phyloP scores from a whole-genome alignment of 2,329 filamentous ascomycete species.

The Blastomyces gilchristii region DNA sequence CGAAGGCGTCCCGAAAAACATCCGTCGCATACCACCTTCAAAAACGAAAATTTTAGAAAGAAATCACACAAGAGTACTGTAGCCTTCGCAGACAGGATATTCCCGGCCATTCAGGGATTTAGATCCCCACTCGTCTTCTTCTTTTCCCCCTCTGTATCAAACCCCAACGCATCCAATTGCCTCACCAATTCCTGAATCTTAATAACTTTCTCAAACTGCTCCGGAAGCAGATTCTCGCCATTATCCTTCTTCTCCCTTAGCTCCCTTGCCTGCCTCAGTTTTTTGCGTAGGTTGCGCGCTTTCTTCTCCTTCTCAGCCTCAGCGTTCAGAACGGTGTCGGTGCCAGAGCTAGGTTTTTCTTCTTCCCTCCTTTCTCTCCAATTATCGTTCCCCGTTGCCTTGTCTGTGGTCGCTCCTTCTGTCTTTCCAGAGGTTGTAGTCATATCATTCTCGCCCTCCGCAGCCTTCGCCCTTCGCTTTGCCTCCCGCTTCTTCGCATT shows the following conservation, averaged over 20 bases:
- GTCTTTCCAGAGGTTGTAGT: conserved; percentile 36
- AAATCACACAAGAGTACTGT: background rate
- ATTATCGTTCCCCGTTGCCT: conserved; percentile 19
- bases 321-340: conserved; percentile 45
- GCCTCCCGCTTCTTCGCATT: conserved; percentile 72
- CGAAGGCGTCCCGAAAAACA: background rate
- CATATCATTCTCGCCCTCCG: conserved; percentile 46
- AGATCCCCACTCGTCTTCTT: conserved; percentile 23
- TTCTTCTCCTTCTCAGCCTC: conserved; percentile 85
- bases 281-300: conserved; percentile 83
- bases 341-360: conserved; percentile 12
- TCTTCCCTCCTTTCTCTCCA: conserved; percentile 24
- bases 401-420: conserved; percentile 7
- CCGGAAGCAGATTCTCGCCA: conserved; percentile 72
- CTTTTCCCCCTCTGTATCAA: conserved; percentile 66
- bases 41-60: background rate
- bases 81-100: background rate
- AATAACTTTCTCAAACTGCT: conserved; percentile 95
- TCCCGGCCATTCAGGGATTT: background rate
- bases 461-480: conserved; percentile 48
- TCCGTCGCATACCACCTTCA: background rate
- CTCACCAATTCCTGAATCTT: conserved; percentile 90
- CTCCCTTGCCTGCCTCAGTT: conserved; percentile 84
- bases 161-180: conserved; percentile 74
- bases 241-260: conserved; percentile 83